Evolutionary conservation across 2,329 filamentous ascomycete species (phyloP).

Genomic region (Apiospora kogelbergensis): DNA sequence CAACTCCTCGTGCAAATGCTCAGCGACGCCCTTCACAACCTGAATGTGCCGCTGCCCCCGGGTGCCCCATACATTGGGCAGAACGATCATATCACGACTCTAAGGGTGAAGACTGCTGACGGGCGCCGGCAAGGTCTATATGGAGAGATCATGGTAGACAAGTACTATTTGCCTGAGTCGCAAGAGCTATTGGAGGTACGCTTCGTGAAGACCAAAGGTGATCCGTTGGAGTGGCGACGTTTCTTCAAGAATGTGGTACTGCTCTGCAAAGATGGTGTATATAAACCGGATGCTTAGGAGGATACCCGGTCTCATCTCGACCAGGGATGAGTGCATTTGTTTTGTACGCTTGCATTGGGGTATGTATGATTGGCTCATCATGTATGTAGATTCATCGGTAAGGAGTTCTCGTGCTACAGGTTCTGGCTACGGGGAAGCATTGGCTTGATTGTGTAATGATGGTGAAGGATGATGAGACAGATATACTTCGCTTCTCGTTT

Average conservation of each 20-base stretch:
- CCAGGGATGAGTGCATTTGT: not conserved
- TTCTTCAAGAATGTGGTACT: constrained; percentile 97
- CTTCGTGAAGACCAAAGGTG: constrained; percentile 92
- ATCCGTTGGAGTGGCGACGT: constrained; percentile 92
- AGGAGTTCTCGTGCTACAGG: not conserved
- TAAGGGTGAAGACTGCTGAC: constrained; percentile 76
- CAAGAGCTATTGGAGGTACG: constrained; percentile 76
- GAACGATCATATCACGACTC: constrained; percentile 56
- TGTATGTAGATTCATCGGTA: not conserved
- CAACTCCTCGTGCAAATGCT: constrained; percentile 77
- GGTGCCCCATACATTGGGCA: constrained; percentile 42
- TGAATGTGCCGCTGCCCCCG: constrained; percentile 74
- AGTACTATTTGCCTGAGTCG: constrained; percentile 54
- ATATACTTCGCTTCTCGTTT: not conserved
- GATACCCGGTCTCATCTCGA: not conserved
- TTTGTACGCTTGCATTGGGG: not conserved
- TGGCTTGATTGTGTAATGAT: not conserved
- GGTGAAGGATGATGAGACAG: not conserved
- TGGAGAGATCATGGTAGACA: constrained; percentile 74
- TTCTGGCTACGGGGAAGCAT: not conserved
- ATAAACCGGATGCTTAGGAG: constrained; percentile 47
- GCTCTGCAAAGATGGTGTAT: constrained; percentile 82
- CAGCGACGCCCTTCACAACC: constrained; percentile 75
- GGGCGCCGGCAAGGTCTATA: constrained; percentile 69
- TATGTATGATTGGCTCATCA: not conserved